Base-by-base conservation (phyloP, 345 rosid genomes). In the Eucalyptus erythrocorys region DNA sequence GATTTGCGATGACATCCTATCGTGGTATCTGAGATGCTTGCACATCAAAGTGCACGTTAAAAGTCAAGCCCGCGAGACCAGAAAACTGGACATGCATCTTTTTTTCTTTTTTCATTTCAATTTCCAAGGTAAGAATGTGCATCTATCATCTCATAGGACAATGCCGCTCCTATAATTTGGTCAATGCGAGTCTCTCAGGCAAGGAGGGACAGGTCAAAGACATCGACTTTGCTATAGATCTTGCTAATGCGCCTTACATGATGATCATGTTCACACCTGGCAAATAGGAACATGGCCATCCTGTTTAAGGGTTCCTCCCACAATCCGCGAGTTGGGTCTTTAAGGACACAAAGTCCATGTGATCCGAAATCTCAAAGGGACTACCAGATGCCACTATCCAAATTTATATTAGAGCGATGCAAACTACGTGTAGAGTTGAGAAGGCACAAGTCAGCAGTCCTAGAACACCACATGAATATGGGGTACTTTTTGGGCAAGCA, bases 1-100 rank as follows among this genome's bases (percentile, higher is more conserved):
- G 96, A 24, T 97, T 97, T 92, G 99, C 96, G 88, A 97, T 95
- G 98, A 96, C 96, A 93, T 95, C 98, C 21, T 95, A 97, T 90
- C 94, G 95, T 91, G 97, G 96, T 87, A 97, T 93, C 76, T 93
- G 99, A 90, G 97, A 94, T 92, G 98, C 98, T 85, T 97, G 97
- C 90, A 94, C 94, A 40, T 99, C 97, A 84, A 97, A 95, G 99
- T 94, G 96, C 87, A 95, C 97, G 7, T 92, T 97, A 85, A 94
- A 96, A 92, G 95, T 95, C 91, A 97, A 95, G 89, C 98, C 98
- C 30, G 91, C 94, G 86, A 92, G 99, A 88, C 93, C 97, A 94
- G 99, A 89, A 97, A 96, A 91, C 85, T 97, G 86, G 99, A 97
- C 89, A 96, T 95, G 89, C 99, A 97, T 92, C 94, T 92, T 22